Percentiles rank a stretch among this genome's conserved stretches.
Evolutionary conservation across 176 grass and related monocot genomes (phyloP).

Genomic region (Zoysia japonica): DNA sequence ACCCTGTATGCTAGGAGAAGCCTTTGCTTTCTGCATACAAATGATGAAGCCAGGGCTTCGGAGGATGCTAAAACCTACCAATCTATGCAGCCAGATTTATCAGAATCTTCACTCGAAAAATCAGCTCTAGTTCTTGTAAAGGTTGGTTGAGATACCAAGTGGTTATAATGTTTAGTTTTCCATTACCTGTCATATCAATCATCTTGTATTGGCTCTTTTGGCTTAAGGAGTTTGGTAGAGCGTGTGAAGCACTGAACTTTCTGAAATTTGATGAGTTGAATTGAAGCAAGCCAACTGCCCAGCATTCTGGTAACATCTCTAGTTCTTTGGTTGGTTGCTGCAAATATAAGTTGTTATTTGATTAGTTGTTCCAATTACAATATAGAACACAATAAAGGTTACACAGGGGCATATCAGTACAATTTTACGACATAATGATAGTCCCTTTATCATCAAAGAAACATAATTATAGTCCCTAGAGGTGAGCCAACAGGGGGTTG

Average conservation of each 20-base stretch:
- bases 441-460: no score
- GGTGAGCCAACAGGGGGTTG: no score
- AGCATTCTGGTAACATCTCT: not conserved
- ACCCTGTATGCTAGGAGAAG: slow-evolving; percentile 34
- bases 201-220: not conserved
- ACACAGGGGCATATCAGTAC: not conserved
- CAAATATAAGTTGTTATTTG: not conserved
- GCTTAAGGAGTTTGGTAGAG: slow-evolving; percentile 21
- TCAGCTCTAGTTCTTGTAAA: slow-evolving; percentile 1
- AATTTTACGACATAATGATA: not conserved
- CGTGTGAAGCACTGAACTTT: slow-evolving; percentile 1
- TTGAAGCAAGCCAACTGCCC: not conserved
- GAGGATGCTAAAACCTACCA: slow-evolving; percentile 19
- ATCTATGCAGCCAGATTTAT: not conserved
- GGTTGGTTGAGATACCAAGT: not conserved
- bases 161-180: not conserved
- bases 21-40: slow-evolving; percentile 36
- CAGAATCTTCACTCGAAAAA: not conserved
- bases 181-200: not conserved
- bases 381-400: not conserved
- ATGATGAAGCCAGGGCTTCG: slow-evolving; percentile 7
- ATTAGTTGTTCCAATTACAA: not conserved
- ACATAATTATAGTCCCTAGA: no score
- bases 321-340: not conserved
- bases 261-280: not conserved